Base-by-base conservation (phyloP, 768 basidiomycete species). In the Kwoniella pini region DNA sequence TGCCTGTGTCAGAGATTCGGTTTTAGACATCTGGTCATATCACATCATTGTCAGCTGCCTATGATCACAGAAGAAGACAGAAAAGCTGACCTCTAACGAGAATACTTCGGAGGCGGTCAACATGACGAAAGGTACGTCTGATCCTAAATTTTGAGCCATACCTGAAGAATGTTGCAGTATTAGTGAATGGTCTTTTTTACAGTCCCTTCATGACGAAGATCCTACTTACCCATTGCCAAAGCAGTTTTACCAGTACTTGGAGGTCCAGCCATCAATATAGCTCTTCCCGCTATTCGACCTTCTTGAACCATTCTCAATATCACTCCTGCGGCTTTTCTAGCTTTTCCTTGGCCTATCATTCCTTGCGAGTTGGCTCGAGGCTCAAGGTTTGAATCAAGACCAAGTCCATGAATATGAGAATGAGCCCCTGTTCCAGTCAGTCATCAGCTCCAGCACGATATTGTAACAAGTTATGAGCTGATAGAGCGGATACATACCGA, bases 291-390 rank as follows among this genome's bases (percentile, higher is more conserved):
- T 71, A 98, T 97, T 59, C 88, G 83, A 17, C 92, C 92, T 71
- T 96, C 91, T 78, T 96, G 90, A 5, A 98, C 93, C 94, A 99
- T 95, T 80, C 89, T 94, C 71, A 98, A 84, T 63, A 97, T 92
- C 84, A 98, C 89, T 1, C 96, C 96, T 0, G 95, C 96, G 0
- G 96, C 95, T 79, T 96, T 96, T 43, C 96, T 86, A 21, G 96
- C 96, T 75, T 93, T 92, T 2, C 83, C 89, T 76, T 99, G 96
- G 0, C 96, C 96, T 24, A 99, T 95, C 87, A 99, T 96, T 3
- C 96, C 96, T 75, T 98, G 91, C 2, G 75, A 76, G 77, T 87
- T 90, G 31, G 83, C 84, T 19, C 93, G 85, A 13, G 95, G 93
- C 79, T 97, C 93, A 60, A 98, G 84, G 24, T 77, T 69, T 65